Percentiles rank a stretch among this genome's conserved stretches.
These are phyloP conservation scores for Tulasnella sp. DNA, from an alignment of 768 basidiomycete genomes.

Conservation along the genomic window DNA sequence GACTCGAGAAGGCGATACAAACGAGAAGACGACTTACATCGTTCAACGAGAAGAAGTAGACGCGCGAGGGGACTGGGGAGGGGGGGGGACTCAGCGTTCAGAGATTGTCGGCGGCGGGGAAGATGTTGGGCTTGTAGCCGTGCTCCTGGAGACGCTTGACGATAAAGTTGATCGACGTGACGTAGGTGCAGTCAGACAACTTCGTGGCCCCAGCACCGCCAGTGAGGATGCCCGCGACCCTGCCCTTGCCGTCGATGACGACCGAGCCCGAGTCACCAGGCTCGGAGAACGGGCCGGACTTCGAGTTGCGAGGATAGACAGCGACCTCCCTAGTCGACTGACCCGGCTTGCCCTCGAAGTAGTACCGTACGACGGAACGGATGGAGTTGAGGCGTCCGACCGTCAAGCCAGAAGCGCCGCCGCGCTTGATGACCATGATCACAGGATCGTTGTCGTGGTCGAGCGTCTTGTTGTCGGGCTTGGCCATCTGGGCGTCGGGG, in stretches of 20 bases:
- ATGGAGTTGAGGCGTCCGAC: constrained; percentile 22
- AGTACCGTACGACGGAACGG: constrained; percentile 20
- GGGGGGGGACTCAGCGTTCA: background rate
- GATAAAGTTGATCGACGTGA: constrained; percentile 19
- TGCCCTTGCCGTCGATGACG: constrained; percentile 3
- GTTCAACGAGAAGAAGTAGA: no score
- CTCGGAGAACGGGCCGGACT: constrained; percentile 10
- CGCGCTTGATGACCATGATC: constrained; percentile 24
- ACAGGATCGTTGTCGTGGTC: constrained; percentile 22
- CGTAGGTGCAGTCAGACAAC: background rate
- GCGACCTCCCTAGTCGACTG: background rate
- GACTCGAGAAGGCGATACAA: no score
- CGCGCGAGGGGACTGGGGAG: no score
- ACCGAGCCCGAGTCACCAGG: constrained; percentile 3
- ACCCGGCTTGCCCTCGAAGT: constrained; percentile 18
- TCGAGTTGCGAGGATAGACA: background rate
- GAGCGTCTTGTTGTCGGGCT: constrained; percentile 18
- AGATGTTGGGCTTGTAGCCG: constrained; percentile 18
- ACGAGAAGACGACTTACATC: no score
- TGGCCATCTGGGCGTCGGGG: constrained; percentile 20
- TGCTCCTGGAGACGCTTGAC: constrained; percentile 14
- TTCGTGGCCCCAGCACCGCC: background rate
- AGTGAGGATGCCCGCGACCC: constrained; percentile 9
- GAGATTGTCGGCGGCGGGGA: background rate
- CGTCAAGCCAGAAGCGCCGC: constrained; percentile 23